Evolutionary conservation across 2,329 filamentous ascomycete genomes (phyloP), one percentile per base, ranked within the genome.

Genomic region (Dactylellina haptotyla): DNA sequence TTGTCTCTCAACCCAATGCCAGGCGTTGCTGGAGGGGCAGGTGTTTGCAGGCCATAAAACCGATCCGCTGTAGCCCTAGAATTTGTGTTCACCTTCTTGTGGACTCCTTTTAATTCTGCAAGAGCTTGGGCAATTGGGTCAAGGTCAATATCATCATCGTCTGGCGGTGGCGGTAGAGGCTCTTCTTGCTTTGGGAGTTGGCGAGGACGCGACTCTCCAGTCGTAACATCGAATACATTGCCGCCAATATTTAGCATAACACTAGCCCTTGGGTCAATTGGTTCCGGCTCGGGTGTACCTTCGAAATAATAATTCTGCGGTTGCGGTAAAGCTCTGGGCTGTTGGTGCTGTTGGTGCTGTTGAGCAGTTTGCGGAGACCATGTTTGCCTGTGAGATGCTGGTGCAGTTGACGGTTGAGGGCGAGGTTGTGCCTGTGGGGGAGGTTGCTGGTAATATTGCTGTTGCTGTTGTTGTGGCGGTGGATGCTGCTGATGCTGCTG

Each of bases 41-140:
- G 94, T 1, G 94, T 97, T 10, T 91, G 84, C 75, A 99, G 89
- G n/a, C 95, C 94, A 79, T 96, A 92, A 81, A 97, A 97, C 73
- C 91, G 89, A 80, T 99, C 96, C 16, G 93, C 95, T n/a, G 95
- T 96, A 72, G 97, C 88, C n/a, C 96, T 88, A 53, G 87, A 67
- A 54, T 72, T 72, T 4, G 48, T 72, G 18, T 85, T 2, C 89
- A 89, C 4, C 77, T 93, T 90, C 81, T 98, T 98, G 14, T 84
- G 85, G 3, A 93, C 90, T 0, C 90, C 92, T 82, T 96, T 98
- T 34, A 99, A 85, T 78, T 99, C 94, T 9, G 94, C 95, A 5
- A 99, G 85, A 23, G 95, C 96, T 77, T 91, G 87, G 2, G 94
- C 95, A 79, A 99, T 97, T 0, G 95, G 95, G 78, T 99, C 95